Percentiles rank a stretch among this genome's conserved stretches.
phyloP scores from a whole-genome alignment of 2,329 filamentous ascomycete genomes.

The Didymella segeticola region DNA sequence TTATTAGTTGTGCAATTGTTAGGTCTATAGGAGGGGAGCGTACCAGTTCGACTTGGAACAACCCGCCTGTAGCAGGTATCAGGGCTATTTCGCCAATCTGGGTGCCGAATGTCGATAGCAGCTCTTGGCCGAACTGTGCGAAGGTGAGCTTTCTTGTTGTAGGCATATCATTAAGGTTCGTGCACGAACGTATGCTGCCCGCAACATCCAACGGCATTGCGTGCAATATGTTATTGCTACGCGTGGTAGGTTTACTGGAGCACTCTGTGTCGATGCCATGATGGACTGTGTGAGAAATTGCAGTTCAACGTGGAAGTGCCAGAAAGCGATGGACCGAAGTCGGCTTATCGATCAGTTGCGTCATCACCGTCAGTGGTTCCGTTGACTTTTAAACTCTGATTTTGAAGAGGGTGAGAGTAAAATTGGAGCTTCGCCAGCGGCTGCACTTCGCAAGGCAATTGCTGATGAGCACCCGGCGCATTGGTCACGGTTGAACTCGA shows the following conservation, averaged over 20 bases:
- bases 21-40: neutral
- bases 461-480: no score
- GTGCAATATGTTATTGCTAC: conserved; percentile 92
- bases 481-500: no score
- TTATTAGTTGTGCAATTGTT: neutral
- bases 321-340: neutral
- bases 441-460: neutral
- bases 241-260: conserved; percentile 64
- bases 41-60: conserved; percentile 76
- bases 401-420: neutral
- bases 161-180: no score
- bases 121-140: conserved; percentile 84
- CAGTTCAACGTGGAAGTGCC: neutral
- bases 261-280: conserved; percentile 35
- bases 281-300: neutral
- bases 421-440: neutral
- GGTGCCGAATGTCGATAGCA: conserved; percentile 89
- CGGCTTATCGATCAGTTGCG: conserved; percentile 15
- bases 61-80: conserved; percentile 82
- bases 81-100: conserved; percentile 86
- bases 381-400: neutral
- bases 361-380: conserved; percentile 4
- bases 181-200: conserved; percentile 85
- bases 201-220: conserved; percentile 90
- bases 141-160: neutral